phyloP scores from a whole-genome alignment of 208 protist species.

The Leptomonas pyrrhocoris region DNA sequence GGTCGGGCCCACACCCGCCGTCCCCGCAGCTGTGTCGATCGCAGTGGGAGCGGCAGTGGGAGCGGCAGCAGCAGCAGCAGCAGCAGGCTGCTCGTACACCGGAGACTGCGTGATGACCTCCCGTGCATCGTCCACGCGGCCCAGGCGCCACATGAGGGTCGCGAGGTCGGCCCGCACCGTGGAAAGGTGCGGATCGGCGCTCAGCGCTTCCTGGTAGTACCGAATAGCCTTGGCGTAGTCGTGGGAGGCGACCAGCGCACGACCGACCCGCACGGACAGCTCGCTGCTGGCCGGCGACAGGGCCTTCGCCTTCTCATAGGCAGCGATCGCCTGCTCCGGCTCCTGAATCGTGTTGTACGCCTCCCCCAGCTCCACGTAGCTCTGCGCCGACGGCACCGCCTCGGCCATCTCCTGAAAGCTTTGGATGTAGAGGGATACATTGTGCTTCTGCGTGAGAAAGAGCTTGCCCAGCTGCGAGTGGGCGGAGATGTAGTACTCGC shows the following conservation, averaged over 20 bases:
- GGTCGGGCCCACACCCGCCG: background rate
- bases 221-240: constrained; percentile 91
- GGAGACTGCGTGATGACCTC: constrained; percentile 61
- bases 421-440: constrained; percentile 77
- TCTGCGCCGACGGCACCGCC: constrained; percentile 66
- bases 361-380: constrained; percentile 87
- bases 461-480: constrained; percentile 90
- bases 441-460: constrained; percentile 83
- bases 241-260: constrained; percentile 92
- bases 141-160: constrained; percentile 90
- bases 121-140: constrained; percentile 64
- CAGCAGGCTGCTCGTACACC: constrained; percentile 27
- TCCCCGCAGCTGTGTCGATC: too few species aligned
- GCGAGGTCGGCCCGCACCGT: constrained; percentile 90
- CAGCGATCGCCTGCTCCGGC: constrained; percentile 89
- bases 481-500: constrained; percentile 80
- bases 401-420: constrained; percentile 93
- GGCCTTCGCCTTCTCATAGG: constrained; percentile 87
- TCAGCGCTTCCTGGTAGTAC: constrained; percentile 91
- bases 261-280: constrained; percentile 92
- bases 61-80: background rate
- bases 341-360: constrained; percentile 90
- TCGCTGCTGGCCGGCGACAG: constrained; percentile 82
- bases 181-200: constrained; percentile 64
- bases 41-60: too few species aligned